These are phyloP conservation scores for Epithemia pelagica DNA, from an alignment of 108 stramenopile species.

Conservation along the genomic window DNA sequence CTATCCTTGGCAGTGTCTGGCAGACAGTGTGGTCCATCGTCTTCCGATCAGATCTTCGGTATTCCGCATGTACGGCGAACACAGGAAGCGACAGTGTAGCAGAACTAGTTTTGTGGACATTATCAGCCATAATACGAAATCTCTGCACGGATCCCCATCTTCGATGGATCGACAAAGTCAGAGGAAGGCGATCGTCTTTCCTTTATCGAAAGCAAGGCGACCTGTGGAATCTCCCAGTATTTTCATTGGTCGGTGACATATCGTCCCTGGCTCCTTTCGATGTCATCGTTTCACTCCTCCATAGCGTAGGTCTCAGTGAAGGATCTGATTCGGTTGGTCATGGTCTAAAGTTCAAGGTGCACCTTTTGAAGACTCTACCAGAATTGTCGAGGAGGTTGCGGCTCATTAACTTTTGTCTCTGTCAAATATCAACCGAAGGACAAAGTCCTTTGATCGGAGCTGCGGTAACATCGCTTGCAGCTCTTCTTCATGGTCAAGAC, in stretches of 20 bases:
- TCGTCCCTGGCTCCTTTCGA: slow-evolving; percentile 49
- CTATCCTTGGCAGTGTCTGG: slow-evolving; percentile 40
- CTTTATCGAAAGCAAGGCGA: slow-evolving; percentile 36
- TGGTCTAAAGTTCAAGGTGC: not conserved
- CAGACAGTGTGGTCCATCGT: slow-evolving; percentile 51
- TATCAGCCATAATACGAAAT: slow-evolving; percentile 48
- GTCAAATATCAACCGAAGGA: not conserved
- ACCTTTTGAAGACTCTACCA: not conserved
- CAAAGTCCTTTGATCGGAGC: not conserved
- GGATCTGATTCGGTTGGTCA: not conserved
- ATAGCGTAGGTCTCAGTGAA: not conserved
- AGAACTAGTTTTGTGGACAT: slow-evolving; percentile 51
- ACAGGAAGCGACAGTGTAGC: slow-evolving; percentile 36
- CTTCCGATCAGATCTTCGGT: slow-evolving; percentile 53
- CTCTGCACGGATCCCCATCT: slow-evolving; percentile 37
- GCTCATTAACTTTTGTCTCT: not conserved
- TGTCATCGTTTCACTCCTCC: slow-evolving; percentile 20
- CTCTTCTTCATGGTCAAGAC: not conserved
- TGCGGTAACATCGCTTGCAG: not conserved
- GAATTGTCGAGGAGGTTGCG: not conserved
- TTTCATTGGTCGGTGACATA: slow-evolving; percentile 23
- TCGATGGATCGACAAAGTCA: slow-evolving; percentile 3
- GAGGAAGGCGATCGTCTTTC: slow-evolving; percentile 27
- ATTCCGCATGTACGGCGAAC: slow-evolving; percentile 38
- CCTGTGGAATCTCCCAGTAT: slow-evolving; percentile 52